Evolutionary conservation across 2,329 filamentous ascomycete genomes (phyloP).

Genomic region (Seiridium cupressi): DNA sequence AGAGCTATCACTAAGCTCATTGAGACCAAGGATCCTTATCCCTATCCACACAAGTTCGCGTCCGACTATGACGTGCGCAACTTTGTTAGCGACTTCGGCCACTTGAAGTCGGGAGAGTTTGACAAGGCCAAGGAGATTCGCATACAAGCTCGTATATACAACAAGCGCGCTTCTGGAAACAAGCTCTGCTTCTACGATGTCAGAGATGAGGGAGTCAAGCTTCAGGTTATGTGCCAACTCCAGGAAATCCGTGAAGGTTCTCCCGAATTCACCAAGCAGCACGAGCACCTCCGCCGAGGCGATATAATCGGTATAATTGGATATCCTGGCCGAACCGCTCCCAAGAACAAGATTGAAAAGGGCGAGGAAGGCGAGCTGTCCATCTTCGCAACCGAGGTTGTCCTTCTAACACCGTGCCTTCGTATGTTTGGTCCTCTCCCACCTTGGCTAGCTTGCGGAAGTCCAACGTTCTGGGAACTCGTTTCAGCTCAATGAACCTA

Average conservation of each 20-base stretch:
- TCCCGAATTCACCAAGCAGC: slow-evolving; percentile 77
- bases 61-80: slow-evolving; percentile 79
- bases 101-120: slow-evolving; percentile 85
- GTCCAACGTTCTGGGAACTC: too few relatives aligned
- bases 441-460: too few relatives aligned
- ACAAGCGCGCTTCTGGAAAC: slow-evolving; percentile 75
- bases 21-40: slow-evolving; percentile 71
- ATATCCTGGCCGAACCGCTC: slow-evolving; percentile 80
- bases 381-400: slow-evolving; percentile 84
- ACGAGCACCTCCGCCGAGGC: slow-evolving; percentile 83
- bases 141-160: slow-evolving; percentile 85
- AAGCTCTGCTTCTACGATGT: slow-evolving; percentile 94
- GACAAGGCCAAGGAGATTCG: slow-evolving; percentile 72
- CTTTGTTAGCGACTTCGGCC: slow-evolving; percentile 74
- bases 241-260: slow-evolving; percentile 70
- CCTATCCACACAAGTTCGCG: slow-evolving; percentile 93
- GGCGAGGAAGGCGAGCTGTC: slow-evolving; percentile 87
- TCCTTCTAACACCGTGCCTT: slow-evolving; percentile 85
- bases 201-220: slow-evolving; percentile 59
- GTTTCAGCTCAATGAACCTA: too few relatives aligned
- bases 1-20: slow-evolving; percentile 74
- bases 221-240: slow-evolving; percentile 91
- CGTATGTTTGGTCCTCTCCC: slow-evolving; percentile 27
- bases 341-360: slow-evolving; percentile 79
- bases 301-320: slow-evolving; percentile 90